Conservation (phyloP, 1,284 basidiomycete genomes). For the Sporisorium exsertum region DNA sequence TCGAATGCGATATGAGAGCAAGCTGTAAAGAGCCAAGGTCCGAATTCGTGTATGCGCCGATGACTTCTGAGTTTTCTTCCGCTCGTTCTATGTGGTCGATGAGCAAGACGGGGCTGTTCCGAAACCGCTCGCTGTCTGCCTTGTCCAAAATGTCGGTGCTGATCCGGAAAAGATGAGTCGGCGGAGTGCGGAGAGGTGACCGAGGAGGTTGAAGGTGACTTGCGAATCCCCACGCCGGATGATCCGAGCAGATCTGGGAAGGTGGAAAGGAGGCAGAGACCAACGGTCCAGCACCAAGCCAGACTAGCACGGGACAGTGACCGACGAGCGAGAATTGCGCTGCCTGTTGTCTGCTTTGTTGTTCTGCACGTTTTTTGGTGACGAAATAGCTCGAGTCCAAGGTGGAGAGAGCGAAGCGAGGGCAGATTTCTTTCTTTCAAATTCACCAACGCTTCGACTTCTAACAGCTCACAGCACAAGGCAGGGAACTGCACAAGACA, state of each 20-base stretch:
- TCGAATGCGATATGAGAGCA: slow-evolving; percentile 4
- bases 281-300: background rate
- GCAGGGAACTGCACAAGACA: background rate
- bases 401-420: background rate
- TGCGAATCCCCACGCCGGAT: background rate
- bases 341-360: background rate
- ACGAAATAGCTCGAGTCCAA: background rate
- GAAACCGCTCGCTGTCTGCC: background rate
- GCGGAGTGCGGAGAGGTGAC: background rate
- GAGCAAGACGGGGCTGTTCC: background rate
- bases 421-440: background rate
- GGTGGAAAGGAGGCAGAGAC: no score
- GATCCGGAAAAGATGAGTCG: background rate
- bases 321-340: slow-evolving; percentile 1
- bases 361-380: background rate
- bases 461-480: background rate
- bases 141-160: background rate
- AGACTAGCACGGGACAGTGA: background rate
- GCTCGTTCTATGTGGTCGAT: background rate
- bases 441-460: background rate
- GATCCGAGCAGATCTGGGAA: background rate
- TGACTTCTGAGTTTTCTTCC: background rate
- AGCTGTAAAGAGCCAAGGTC: background rate
- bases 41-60: background rate
- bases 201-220: background rate